Evolutionary conservation across 2,329 filamentous ascomycete species (phyloP).

Genomic region (Cladosporium halotolerans): DNA sequence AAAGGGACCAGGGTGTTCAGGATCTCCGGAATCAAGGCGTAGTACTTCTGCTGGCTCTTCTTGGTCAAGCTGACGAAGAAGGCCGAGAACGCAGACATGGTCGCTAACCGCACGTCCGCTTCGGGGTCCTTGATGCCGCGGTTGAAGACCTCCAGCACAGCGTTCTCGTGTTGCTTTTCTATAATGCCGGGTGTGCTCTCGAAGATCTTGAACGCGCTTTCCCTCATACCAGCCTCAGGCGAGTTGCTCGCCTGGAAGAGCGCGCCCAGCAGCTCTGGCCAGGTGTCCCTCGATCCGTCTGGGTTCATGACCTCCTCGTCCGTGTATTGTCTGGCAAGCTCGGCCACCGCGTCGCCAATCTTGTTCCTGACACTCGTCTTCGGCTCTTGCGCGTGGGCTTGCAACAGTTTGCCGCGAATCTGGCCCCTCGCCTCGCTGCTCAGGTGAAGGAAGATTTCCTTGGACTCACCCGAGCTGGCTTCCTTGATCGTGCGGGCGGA

Average conservation of each 20-base stretch:
- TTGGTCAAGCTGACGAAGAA: constrained; percentile 91
- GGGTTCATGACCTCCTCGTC: constrained; percentile 51
- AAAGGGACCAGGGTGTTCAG: constrained; percentile 91
- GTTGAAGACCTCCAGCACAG: constrained; percentile 81
- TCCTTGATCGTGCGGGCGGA: constrained; percentile 81
- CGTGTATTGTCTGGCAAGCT: constrained; percentile 89
- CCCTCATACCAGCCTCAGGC: constrained; percentile 72
- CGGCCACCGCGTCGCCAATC: constrained; percentile 93
- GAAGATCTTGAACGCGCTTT: constrained; percentile 92
- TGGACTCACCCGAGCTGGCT: constrained; percentile 57
- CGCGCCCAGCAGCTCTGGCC: constrained; percentile 80
- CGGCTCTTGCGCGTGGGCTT: constrained; percentile 66
- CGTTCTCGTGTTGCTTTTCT: constrained; percentile 87
- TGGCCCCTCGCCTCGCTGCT: constrained; percentile 64
- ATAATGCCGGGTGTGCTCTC: constrained; percentile 92
- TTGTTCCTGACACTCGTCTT: constrained; percentile 79
- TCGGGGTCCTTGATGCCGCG: constrained; percentile 88
- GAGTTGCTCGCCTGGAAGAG: constrained; percentile 90
- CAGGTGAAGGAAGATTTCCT: constrained; percentile 81
- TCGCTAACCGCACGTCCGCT: constrained; percentile 79
- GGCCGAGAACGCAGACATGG: constrained; percentile 92
- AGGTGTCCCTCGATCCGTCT: constrained; percentile 49
- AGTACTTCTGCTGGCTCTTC: constrained; percentile 85
- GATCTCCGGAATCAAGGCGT: constrained; percentile 76
- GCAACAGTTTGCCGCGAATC: constrained; percentile 78